phyloP scores from a whole-genome alignment of 164 flowering plant genomes.

The Tetrastigma voinierianum region DNA sequence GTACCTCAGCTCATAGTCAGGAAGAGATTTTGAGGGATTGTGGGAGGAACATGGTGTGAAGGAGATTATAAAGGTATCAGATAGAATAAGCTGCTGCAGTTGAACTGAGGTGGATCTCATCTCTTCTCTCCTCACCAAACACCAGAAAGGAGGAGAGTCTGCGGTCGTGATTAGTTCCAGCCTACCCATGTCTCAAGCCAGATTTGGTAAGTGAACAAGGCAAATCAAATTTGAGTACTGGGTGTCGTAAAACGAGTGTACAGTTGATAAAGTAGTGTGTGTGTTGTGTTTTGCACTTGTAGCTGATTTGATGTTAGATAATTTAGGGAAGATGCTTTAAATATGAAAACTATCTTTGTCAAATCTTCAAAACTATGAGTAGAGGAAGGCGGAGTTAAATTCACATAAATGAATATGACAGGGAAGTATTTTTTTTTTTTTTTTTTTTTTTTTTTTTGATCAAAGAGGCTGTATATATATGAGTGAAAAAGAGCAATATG shows the following conservation, averaged over 20 bases:
- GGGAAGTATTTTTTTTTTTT: no score
- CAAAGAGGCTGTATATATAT: no score
- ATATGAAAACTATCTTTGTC: no score
- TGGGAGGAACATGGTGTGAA: conserved; percentile 86
- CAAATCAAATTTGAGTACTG: conserved; percentile 80
- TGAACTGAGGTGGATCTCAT: conserved; percentile 97
- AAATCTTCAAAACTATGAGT: no score
- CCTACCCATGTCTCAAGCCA: conserved; percentile 88
- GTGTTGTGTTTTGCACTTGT: no score
- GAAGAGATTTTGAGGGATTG: conserved; percentile 75
- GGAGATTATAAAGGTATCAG: conserved; percentile 66
- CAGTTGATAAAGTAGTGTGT: neutral
- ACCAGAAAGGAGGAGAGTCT: conserved; percentile 69
- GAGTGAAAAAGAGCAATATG: no score
- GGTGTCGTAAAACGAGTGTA: conserved; percentile 40
- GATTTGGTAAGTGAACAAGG: conserved; percentile 95
- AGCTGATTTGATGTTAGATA: no score
- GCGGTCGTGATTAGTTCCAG: conserved; percentile 44
- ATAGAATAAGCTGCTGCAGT: no score
- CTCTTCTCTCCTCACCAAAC: conserved; percentile 93
- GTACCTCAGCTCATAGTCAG: conserved; percentile 91
- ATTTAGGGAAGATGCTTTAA: no score
- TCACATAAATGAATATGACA: no score
- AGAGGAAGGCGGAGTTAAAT: no score
- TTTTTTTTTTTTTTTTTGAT: no score